These are phyloP conservation scores for Pyrenochaeta sp. DNA, from an alignment of 2,329 filamentous ascomycete genomes.

Conservation along the genomic window DNA sequence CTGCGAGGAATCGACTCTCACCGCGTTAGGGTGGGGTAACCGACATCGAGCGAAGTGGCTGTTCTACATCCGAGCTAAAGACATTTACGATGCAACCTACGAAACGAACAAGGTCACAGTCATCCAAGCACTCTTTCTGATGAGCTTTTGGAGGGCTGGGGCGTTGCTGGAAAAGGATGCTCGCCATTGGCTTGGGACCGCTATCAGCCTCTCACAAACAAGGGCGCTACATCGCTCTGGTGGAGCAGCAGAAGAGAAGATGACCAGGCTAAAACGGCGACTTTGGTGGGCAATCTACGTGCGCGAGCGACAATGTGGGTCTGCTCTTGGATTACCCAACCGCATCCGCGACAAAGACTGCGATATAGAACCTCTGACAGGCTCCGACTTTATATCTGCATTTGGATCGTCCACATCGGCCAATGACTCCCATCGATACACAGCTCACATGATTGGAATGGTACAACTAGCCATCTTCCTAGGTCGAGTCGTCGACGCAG, in stretches of 20 bases:
- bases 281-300: slow-evolving; percentile 65
- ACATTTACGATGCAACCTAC: slow-evolving; percentile 62
- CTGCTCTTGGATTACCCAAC: slow-evolving; percentile 56
- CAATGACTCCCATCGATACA: slow-evolving; percentile 40
- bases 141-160: slow-evolving; percentile 64
- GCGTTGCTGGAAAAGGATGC: slow-evolving; percentile 49
- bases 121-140: slow-evolving; percentile 61
- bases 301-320: slow-evolving; percentile 57
- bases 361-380: slow-evolving; percentile 51
- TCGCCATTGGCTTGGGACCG: slow-evolving; percentile 52
- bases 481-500: slow-evolving; percentile 49
- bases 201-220: slow-evolving; percentile 61
- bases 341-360: slow-evolving; percentile 60
- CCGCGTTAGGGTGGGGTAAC: slow-evolving; percentile 56
- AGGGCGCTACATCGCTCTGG: slow-evolving; percentile 53
- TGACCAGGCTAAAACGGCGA: slow-evolving; percentile 53
- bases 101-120: slow-evolving; percentile 60
- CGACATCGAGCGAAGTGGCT: slow-evolving; percentile 59
- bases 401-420: slow-evolving; percentile 30
- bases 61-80: slow-evolving; percentile 60
- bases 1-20: slow-evolving; percentile 57
- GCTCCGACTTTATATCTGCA: slow-evolving; percentile 48
- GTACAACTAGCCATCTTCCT: slow-evolving; percentile 48
- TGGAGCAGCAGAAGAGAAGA: slow-evolving; percentile 28
- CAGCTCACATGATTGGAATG: slow-evolving; percentile 50